Evolutionary conservation across 768 basidiomycete genomes (phyloP), one percentile per base, ranked within the genome.

Genomic region (Agaricus blazei): DNA sequence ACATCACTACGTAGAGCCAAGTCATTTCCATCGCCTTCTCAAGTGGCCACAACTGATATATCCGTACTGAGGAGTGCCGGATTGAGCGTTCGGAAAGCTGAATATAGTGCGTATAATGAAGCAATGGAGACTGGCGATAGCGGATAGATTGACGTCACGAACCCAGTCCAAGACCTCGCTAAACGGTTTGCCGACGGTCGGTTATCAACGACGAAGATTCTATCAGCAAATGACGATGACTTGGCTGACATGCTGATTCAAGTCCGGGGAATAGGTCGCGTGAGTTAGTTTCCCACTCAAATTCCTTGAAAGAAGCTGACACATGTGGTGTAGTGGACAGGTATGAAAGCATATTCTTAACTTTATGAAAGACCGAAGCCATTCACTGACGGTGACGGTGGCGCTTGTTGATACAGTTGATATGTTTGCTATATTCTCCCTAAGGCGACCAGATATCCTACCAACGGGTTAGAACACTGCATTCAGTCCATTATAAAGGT

Each of bases 341-440:
- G 84, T 83, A 67, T 19, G 19, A 19, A 19, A 55, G 68, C 62
- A 6, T 15, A 11, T 34, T 48, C 15, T n/a, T 11, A 12, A 31
- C 19, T n/a, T 19, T 8, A 6, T 11, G 34, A 34, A 34, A 34
- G 24, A 24, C 7, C 8, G 24, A 43, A 27, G 19, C 27, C 37
- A 47, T n/a, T 40, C 40, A 29, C 44, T 46, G 48, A 52, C 23
- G 29, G 23, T 46, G 48, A 52, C 23, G 29, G 23, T 45, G 24
- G 60, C 45, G 43, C 54, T 52, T 41, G 49, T 49, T 41, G 49
- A 51, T 51, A 54, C 70, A 79, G 90, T 93, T n/a, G 86, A 93
- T 63, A 95, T 95, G 93, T 95, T 95, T 64, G 80, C 88, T 12
- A 90, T 97, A 43, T 96, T 95, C 69, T 87, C 90, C 2, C 73